phyloP scores from a whole-genome alignment of 139 green algal genomes.

The Chlamydomonas eustigma region DNA sequence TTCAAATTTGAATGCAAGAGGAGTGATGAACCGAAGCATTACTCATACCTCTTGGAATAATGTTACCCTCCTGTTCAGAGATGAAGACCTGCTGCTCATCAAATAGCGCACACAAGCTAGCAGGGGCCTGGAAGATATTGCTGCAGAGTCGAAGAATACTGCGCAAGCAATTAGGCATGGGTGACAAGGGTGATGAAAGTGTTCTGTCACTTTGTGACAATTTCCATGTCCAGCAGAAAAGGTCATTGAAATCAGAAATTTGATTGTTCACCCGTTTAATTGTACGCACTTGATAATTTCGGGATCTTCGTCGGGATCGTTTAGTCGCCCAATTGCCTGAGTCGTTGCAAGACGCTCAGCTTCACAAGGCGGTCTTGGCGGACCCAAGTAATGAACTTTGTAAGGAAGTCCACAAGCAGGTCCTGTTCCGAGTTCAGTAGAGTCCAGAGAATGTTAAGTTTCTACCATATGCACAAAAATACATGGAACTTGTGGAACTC shows the following conservation, averaged over 20 bases:
- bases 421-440: no score
- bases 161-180: not conserved
- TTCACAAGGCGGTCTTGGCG: slow-evolving; percentile 38
- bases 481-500: no score
- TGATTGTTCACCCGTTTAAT: no score
- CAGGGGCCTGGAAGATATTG: slow-evolving; percentile 20
- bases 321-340: slow-evolving; percentile 20
- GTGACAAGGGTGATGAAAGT: not conserved
- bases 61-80: slow-evolving; percentile 7
- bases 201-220: no score
- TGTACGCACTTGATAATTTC: slow-evolving; percentile 1
- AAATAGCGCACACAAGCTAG: slow-evolving; percentile 40
- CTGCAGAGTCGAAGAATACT: slow-evolving; percentile 37
- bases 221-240: no score
- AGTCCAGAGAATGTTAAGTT: no score
- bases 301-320: not conserved
- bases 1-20: no score
- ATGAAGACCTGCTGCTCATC: slow-evolving; percentile 42
- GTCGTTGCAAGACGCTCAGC: slow-evolving; percentile 28
- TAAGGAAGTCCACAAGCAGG: slow-evolving; percentile 4
- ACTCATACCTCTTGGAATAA: not conserved
- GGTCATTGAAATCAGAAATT: no score
- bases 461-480: no score
- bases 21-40: not conserved
- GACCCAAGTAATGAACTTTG: slow-evolving; percentile 32